Conservation (phyloP, 176 grass and related monocot genomes). For the Cenchrus fungigraminus region DNA sequence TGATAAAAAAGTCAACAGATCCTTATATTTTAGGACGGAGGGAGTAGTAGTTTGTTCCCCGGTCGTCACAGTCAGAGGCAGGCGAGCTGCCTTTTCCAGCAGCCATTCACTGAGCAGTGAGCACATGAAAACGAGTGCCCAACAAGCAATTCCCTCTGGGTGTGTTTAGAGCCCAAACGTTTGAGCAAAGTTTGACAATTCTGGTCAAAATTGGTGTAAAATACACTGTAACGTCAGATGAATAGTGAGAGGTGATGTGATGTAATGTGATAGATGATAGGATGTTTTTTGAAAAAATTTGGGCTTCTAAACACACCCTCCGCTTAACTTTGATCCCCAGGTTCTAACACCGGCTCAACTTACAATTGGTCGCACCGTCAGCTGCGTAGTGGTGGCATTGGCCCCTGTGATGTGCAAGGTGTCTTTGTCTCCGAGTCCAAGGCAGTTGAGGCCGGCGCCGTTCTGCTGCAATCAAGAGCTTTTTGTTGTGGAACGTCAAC, state of each 20-base stretch:
- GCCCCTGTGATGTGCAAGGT: slow-evolving; percentile 27
- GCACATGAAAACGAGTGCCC: background rate
- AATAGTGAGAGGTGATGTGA: no score
- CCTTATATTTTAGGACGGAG: no score
- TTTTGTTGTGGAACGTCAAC: slow-evolving; percentile 35
- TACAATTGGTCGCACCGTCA: background rate
- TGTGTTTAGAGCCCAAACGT: no score
- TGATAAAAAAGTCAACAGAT: no score
- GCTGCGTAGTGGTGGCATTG: slow-evolving; percentile 33
- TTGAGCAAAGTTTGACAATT: no score
- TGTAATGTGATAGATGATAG: no score
- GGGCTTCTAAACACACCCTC: no score
- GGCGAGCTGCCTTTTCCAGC: slow-evolving; percentile 17
- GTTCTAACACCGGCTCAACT: background rate
- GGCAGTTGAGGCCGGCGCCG: slow-evolving; percentile 18
- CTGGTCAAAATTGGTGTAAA: no score
- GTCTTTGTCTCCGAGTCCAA: slow-evolving; percentile 29
- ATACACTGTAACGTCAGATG: no score
- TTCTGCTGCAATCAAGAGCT: slow-evolving; percentile 17
- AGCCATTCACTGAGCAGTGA: slow-evolving; percentile 2
- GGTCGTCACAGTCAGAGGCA: background rate
- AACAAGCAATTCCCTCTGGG: background rate
- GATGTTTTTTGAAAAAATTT: no score
- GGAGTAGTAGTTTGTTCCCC: background rate
- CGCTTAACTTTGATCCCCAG: background rate